These are phyloP conservation scores for Beverwykella pulmonaria DNA, from an alignment of 495 filamentous ascomycete genomes.

Conservation along the genomic window DNA sequence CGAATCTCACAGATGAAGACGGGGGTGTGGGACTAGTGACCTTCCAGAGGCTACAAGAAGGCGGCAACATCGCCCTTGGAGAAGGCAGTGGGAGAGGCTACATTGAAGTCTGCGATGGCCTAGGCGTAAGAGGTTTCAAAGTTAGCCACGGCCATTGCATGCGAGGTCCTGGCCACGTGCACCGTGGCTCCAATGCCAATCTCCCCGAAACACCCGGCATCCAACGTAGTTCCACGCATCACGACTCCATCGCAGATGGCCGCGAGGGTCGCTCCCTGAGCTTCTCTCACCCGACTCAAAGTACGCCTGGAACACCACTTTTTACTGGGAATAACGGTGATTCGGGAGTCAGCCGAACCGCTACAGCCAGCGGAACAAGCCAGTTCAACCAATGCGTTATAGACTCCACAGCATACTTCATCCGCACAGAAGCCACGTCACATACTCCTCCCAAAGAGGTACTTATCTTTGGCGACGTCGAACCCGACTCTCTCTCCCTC, in stretches of 20 bases:
- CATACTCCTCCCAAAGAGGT: slow-evolving; percentile 58
- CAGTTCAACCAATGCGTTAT: slow-evolving; percentile 43
- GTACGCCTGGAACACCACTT: slow-evolving; percentile 34
- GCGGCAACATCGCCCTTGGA: slow-evolving; percentile 78
- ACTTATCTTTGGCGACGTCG: slow-evolving; percentile 92
- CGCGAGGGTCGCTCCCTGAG: slow-evolving; percentile 32
- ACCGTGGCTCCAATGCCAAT: slow-evolving; percentile 44
- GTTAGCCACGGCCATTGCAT: slow-evolving; percentile 89
- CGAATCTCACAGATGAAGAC: slow-evolving; percentile 94
- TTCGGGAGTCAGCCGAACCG: slow-evolving; percentile 37
- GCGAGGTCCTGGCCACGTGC: slow-evolving; percentile 57
- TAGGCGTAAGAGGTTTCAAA: slow-evolving; percentile 74
- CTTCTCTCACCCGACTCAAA: slow-evolving; percentile 32
- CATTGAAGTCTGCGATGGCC: slow-evolving; percentile 78
- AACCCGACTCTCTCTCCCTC: slow-evolving; percentile 83
- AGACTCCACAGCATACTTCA: slow-evolving; percentile 90
- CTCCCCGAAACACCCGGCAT: slow-evolving; percentile 32
- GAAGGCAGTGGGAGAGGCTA: slow-evolving; percentile 77
- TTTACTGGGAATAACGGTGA: slow-evolving; percentile 15
- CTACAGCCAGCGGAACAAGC: not conserved
- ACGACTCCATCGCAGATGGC: slow-evolving; percentile 1
- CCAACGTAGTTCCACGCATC: slow-evolving; percentile 5
- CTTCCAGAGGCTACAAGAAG: slow-evolving; percentile 83
- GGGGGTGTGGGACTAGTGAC: slow-evolving; percentile 90
- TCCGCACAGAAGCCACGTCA: slow-evolving; percentile 61